Evolutionary conservation across 225 moss, liverwort and hornwort species (phyloP).

Genomic region (Pleurozium schreberi): DNA sequence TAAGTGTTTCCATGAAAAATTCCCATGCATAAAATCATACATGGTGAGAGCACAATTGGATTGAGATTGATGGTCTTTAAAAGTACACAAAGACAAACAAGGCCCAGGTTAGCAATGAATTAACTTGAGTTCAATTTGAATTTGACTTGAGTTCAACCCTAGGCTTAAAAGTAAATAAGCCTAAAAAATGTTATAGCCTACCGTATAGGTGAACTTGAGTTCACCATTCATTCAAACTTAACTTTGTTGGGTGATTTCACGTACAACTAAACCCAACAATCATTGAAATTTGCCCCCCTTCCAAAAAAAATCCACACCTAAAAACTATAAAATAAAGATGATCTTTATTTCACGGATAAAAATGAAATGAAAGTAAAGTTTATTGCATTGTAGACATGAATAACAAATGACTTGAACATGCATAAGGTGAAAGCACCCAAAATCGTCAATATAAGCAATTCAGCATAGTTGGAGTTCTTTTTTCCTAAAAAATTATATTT

Average conservation of each 20-base stretch:
- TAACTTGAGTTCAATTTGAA: neutral
- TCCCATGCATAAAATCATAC: too few species aligned
- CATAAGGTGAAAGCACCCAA: too few species aligned
- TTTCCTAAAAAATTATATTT: too few species aligned
- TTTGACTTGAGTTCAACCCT: neutral
- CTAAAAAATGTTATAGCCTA: neutral
- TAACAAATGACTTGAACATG: neutral
- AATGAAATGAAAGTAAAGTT: neutral
- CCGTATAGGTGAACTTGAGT: neutral
- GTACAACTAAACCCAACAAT: neutral
- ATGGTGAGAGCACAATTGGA: neutral
- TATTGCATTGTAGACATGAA: neutral
- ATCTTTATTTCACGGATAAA: neutral
- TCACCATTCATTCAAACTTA: neutral
- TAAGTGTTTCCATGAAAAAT: too few species aligned
- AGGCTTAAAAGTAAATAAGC: neutral
- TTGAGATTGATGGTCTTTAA: neutral
- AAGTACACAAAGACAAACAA: neutral
- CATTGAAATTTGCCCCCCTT: neutral
- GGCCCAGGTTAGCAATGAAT: too few species aligned
- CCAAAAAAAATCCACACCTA: fast-evolving
- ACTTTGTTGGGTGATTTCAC: neutral
- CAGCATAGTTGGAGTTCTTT: too few species aligned
- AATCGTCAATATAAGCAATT: too few species aligned
- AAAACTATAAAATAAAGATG: neutral